These are phyloP conservation scores for Tolypocladium cylindrosporum DNA, from an alignment of 2,329 filamentous ascomycete genomes.

Conservation along the genomic window DNA sequence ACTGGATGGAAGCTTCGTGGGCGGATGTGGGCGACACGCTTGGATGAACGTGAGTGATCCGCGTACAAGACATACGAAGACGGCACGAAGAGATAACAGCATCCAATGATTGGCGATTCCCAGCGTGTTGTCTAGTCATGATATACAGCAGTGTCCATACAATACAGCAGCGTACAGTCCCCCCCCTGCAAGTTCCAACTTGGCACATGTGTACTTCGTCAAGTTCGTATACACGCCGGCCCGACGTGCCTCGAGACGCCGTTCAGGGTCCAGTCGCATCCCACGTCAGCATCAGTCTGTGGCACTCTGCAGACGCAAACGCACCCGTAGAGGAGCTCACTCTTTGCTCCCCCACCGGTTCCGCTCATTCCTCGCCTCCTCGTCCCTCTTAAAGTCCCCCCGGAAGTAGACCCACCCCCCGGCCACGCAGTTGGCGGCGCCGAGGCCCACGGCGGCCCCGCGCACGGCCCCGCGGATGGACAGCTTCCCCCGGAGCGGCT, in stretches of 20 bases:
- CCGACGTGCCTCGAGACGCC: background rate
- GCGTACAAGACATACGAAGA: too few relatives aligned
- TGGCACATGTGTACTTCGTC: too few relatives aligned
- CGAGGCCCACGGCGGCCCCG: constrained; percentile 39
- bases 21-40: too few relatives aligned
- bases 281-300: background rate
- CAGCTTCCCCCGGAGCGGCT: constrained; percentile 30
- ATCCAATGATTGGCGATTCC: too few relatives aligned
- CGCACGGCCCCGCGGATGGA: constrained; percentile 40
- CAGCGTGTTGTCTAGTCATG: background rate
- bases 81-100: too few relatives aligned
- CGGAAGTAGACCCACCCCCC: constrained; percentile 42
- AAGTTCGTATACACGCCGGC: background rate
- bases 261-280: background rate
- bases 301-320: too few relatives aligned
- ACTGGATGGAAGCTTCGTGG: too few relatives aligned
- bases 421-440: constrained; percentile 34
- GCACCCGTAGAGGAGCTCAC: background rate
- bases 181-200: background rate
- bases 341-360: constrained; percentile 36
- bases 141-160: background rate
- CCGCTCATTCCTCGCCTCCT: constrained; percentile 33
- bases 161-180: background rate
- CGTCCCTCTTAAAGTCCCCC: constrained; percentile 40
- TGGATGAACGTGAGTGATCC: too few relatives aligned